phyloP scores from a whole-genome alignment of 805 yeast genomes.

The Candida ascalaphidarum region DNA sequence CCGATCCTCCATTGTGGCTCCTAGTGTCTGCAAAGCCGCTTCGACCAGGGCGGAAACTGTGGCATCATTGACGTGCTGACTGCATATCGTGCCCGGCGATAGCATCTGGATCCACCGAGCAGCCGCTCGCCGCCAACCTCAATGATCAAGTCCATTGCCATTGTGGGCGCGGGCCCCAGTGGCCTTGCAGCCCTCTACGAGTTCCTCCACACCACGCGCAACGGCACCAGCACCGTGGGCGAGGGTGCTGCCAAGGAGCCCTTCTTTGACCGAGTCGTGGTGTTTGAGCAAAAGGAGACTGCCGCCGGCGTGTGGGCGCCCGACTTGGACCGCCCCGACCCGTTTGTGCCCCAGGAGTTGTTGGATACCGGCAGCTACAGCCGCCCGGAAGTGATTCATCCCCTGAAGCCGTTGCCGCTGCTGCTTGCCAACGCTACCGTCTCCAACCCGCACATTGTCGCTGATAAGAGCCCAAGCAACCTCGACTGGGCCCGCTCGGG shows the following conservation, averaged over 20 bases:
- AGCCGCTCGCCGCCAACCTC: too few species aligned
- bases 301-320: conserved; percentile 42
- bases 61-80: too few species aligned
- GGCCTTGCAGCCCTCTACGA: conserved; percentile 21
- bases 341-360: conserved; percentile 20
- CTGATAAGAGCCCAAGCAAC: too few species aligned
- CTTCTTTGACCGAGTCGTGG: conserved; percentile 25
- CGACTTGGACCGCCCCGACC: conserved; percentile 11
- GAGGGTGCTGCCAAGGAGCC: conserved; percentile 8
- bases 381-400: conserved; percentile 23
- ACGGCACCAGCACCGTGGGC: conserved; percentile 6
- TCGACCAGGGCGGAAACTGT: too few species aligned
- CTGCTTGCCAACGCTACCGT: conserved; percentile 10
- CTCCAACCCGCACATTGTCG: conserved; percentile 8
- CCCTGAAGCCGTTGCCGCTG: conserved; percentile 6
- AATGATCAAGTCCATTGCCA: conserved; percentile 12
- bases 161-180: conserved; percentile 20
- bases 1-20: too few species aligned
- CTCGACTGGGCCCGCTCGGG: conserved; percentile 32
- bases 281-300: conserved; percentile 32
- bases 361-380: conserved; percentile 20
- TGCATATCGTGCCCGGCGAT: too few species aligned
- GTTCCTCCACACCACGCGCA: conserved; percentile 13
- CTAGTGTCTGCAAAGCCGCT: too few species aligned
- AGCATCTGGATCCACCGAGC: too few species aligned